phyloP scores from a whole-genome alignment of 2,329 filamentous ascomycete species.

The Arachnopeziza araneosa region DNA sequence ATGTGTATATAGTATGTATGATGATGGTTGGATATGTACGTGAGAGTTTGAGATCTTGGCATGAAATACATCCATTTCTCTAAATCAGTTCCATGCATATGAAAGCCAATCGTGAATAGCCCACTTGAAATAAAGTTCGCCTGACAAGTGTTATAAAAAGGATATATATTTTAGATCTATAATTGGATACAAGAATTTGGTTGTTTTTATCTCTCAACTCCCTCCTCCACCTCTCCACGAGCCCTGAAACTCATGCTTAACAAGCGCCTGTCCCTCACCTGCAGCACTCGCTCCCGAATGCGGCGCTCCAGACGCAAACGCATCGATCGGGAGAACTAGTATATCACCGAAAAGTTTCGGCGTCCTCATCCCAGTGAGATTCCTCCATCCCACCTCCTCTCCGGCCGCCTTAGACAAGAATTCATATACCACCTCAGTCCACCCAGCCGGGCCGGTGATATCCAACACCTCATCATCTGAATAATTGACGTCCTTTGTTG shows the following conservation, averaged over 20 bases:
- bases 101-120: too few species aligned
- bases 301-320: conserved; percentile 7
- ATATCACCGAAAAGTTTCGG: conserved; percentile 28
- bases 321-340: conserved; percentile 11
- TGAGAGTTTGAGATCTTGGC: not conserved
- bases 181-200: too few species aligned
- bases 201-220: not conserved
- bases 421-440: conserved; percentile 22
- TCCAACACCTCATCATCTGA: conserved; percentile 25
- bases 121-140: too few species aligned
- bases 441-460: conserved; percentile 24
- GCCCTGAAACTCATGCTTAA: conserved; percentile 7
- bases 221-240: conserved; percentile 6
- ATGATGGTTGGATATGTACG: not conserved
- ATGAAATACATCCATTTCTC: conserved; percentile 10
- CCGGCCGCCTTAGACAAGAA: conserved; percentile 20
- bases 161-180: too few species aligned
- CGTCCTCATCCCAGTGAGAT: conserved; percentile 19
- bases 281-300: not conserved
- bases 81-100: not conserved
- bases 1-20: not conserved
- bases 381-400: not conserved
- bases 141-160: too few species aligned
- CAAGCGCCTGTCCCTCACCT: conserved; percentile 4
- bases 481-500: not conserved